Evolutionary conservation across 2,329 filamentous ascomycete genomes (phyloP).

Genomic region (Pseudohalonectria lignicola): DNA sequence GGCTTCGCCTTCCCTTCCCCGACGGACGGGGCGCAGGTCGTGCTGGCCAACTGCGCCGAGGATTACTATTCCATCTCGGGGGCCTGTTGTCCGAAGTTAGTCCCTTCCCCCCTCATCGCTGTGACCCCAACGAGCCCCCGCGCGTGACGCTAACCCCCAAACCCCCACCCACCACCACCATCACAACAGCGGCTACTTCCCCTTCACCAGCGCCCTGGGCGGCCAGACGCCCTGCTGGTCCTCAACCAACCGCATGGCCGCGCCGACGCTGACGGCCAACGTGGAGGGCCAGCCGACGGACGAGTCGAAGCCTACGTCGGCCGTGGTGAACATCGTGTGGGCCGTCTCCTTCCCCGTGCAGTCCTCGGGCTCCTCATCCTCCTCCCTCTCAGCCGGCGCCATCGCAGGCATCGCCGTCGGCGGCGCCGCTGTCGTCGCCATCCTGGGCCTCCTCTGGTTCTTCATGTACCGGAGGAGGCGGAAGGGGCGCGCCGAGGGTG

Average conservation of each 20-base stretch:
- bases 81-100: slow-evolving; percentile 14
- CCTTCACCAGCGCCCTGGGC: slow-evolving; percentile 13
- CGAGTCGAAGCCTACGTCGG: slow-evolving; percentile 12
- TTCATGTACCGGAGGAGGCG: slow-evolving; percentile 8
- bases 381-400: slow-evolving; percentile 26
- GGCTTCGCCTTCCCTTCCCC: slow-evolving; percentile 10
- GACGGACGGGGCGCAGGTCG: slow-evolving; percentile 4
- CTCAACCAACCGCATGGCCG: slow-evolving; percentile 6
- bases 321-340: slow-evolving; percentile 16
- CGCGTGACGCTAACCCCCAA: too few relatives aligned
- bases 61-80: slow-evolving; percentile 17
- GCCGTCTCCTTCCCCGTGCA: slow-evolving; percentile 14
- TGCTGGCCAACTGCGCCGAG: slow-evolving; percentile 10
- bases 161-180: too few relatives aligned
- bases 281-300: slow-evolving; percentile 8
- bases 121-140: too few relatives aligned
- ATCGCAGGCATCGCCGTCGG: slow-evolving; percentile 35
- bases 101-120: neutral
- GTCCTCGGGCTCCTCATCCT: slow-evolving; percentile 4
- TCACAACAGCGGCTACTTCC: slow-evolving; percentile 11
- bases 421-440: slow-evolving; percentile 16
- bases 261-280: slow-evolving; percentile 11
- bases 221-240: slow-evolving; percentile 17
- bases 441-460: slow-evolving; percentile 22
- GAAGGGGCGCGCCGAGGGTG: neutral